Conservation (phyloP, 768 basidiomycete genomes). For the Lactifluus hygrophoroides region DNA sequence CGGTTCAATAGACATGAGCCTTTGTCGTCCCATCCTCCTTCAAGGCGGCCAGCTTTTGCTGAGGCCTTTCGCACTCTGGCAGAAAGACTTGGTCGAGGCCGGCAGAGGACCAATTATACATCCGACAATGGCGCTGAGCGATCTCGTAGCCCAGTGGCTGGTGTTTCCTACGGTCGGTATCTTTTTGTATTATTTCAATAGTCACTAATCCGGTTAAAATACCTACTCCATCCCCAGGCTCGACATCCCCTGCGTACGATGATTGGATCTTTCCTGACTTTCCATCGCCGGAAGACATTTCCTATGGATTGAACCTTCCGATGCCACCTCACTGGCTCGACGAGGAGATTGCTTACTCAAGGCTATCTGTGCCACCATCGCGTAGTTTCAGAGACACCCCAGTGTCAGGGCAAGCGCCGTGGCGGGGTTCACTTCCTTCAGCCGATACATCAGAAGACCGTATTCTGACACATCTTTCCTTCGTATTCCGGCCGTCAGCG, state of each 20-base stretch:
- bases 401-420: conserved; percentile 6
- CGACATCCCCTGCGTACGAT: not conserved
- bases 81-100: conserved; percentile 12
- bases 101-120: conserved; percentile 1
- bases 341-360: not conserved
- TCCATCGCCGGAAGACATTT: conserved; percentile 1
- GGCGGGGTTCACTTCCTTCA: conserved; percentile 4
- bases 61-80: conserved; percentile 8
- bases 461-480: not conserved
- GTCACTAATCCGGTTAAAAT: not conserved
- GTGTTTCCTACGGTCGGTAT: conserved; percentile 10
- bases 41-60: conserved; percentile 7
- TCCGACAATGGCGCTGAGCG: not conserved
- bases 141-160: conserved; percentile 10
- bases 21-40: not conserved
- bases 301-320: conserved; percentile 14
- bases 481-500: not conserved
- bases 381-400: conserved; percentile 9
- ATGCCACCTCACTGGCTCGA: conserved; percentile 1
- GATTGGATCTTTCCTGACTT: conserved; percentile 5
- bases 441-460: conserved; percentile 2
- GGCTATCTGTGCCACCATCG: not conserved
- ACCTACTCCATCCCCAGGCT: not conserved
- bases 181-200: not conserved
- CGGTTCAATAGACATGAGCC: conserved; percentile 2